Evolutionary conservation across 139 green algal species (phyloP), one percentile per base, ranked within the genome.

Genomic region (Chlamydomonas urium): DNA sequence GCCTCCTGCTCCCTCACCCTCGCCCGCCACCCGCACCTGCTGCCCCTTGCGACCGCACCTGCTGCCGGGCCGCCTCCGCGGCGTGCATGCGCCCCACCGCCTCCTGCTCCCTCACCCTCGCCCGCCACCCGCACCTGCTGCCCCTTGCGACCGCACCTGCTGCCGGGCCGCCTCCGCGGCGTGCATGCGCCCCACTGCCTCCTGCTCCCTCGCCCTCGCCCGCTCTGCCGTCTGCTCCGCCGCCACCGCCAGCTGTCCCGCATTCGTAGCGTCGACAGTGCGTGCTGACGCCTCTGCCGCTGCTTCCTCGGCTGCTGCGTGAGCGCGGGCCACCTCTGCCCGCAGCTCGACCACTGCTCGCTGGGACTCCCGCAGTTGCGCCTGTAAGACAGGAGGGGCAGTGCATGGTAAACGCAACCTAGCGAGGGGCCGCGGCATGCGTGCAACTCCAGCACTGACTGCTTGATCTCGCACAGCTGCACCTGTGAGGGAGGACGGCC

Each of bases 191-290:
- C 10, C 6, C 10, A 21, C 29, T 14, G 53, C 53, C 10, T 63
- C 53, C 53, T 71, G 23, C 38, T 66, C 68, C 0, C 72, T 35
- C 1, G 60, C 77, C 1, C 36, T 21, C 4, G 78, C 72, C 24
- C 77, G 56, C 69, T 81, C 73, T 8, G 72, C 72, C 1, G 73
- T 68, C 66, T 72, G 50, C 76, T 81, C 69, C 33, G 78, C 78
- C 37, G 34, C 36, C n/a, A 73, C 82, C 19, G 78, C 82, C 26
- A 83, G 48, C 37, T 75, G 38, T 38, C 75, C 78, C 0, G 78
- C 75, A 6, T 47, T 60, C 2, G 68, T 48, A 10, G 77, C 81
- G 65, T 81, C 75, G 0, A 38, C 66, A 4, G 69, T 82, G 28
- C 75, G 72, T 2, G 75, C 82, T 4, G 66, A 65, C 1, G 72